Base-by-base conservation (phyloP, 2,329 filamentous ascomycete genomes). In the Ophiocordyceps polyrhachis-furcata region DNA sequence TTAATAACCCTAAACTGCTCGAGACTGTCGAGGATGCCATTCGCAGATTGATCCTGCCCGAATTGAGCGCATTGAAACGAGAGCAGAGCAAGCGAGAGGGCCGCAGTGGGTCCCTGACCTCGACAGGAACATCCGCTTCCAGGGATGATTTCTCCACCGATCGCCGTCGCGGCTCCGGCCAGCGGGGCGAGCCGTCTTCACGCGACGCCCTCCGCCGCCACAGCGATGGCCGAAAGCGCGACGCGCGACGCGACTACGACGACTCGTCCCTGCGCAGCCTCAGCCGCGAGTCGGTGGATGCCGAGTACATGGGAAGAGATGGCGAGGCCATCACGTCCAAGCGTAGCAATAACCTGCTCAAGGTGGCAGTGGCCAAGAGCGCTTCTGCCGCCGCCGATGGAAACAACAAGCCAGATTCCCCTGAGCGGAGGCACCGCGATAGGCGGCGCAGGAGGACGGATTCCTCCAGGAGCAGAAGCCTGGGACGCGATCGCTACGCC, bases 11-110 rank as follows among this genome's bases (percentile, higher is more conserved):
- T 0, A 91, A 86, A 57, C 66, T 95, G 2, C 71, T 95, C 2
- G 84, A 91, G 55, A 91, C 87, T 0, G 88, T 95, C 3, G 88
- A 95, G 63, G 87, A 94, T 62, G 87, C 87, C 14, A 93, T 95
- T 55, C 80, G 86, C 49, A 76, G 87, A 43, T 70, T 94, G 43
- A 93, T 95, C 44, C 65, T 98, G 3, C 91, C 91, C 0, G 89
- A 98, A 61, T 70, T 98, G 41, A 89, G 86, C 53, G 85, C 87
- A 11, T 68, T 98, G 45, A 95, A 94, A 61, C 79, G 88, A 54
- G 87, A 94, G 56, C 83, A 89, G 58, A 88, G 84, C 59, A 81
- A 81, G 50, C 77, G 81, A 49, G 73, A 81, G 50, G 81, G 77
- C 53, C 76, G 75, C 12, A 76, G 75, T 45, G 80, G 79, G 47